A percentile compares a stretch with the other conserved stretches of the same genome.
Conservation (phyloP, 116 monocot genomes). For the Trichopus zeylanicus region DNA sequence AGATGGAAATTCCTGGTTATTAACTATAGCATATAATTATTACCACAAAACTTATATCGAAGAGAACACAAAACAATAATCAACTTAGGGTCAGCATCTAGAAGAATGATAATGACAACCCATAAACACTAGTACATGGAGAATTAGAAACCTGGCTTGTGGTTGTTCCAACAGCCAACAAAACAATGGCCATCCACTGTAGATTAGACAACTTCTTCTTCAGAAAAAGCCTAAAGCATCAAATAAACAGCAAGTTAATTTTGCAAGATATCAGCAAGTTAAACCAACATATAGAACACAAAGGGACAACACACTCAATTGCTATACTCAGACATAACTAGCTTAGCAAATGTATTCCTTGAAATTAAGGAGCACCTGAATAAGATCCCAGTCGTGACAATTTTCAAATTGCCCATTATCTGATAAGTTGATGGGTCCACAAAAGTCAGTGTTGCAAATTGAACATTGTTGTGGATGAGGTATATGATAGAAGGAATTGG, state of each 20-base stretch:
- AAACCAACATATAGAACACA: no score
- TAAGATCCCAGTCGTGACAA: slow-evolving; percentile 85
- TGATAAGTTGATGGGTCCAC: slow-evolving; percentile 93
- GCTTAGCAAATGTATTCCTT: not conserved
- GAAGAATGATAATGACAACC: no score
- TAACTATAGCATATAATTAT: no score
- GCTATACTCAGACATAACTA: not conserved
- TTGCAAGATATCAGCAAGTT: no score
- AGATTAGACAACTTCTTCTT: slow-evolving; percentile 75
- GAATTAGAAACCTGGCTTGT: slow-evolving; percentile 99
- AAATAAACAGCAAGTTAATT: slow-evolving; percentile 12
- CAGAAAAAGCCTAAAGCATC: slow-evolving; percentile 33
- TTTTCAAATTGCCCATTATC: slow-evolving; percentile 98
- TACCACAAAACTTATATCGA: no score
- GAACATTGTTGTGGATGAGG: slow-evolving; percentile 95
- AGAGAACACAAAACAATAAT: no score
- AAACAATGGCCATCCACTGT: slow-evolving; percentile 92
- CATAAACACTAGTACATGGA: no score
- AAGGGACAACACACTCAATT: no score
- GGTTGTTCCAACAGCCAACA: slow-evolving; percentile 88
- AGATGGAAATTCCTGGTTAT: no score
- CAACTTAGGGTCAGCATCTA: no score
- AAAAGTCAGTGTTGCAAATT: slow-evolving; percentile 82
- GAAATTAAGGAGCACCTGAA: slow-evolving; percentile 52
- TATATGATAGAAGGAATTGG: slow-evolving; percentile 88